Evolutionary conservation across 495 filamentous ascomycete species (phyloP).

Genomic region (Aspergillus nidulans): DNA sequence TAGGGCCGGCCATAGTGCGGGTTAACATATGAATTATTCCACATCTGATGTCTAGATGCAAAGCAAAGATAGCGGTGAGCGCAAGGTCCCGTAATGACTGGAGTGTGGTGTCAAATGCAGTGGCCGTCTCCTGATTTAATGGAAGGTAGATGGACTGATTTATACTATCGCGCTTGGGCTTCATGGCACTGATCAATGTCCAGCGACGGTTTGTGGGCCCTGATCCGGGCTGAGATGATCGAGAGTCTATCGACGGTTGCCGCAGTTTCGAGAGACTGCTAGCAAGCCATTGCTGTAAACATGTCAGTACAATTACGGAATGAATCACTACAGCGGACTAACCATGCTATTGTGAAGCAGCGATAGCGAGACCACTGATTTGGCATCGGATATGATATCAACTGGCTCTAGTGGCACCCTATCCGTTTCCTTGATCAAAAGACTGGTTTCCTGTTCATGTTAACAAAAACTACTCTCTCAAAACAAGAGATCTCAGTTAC

Average conservation of each 20-base stretch:
- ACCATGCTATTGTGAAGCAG: conserved; percentile 92
- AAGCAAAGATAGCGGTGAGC: conserved; percentile 67
- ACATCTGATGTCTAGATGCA: conserved; percentile 84
- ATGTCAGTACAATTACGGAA: conserved; percentile 14
- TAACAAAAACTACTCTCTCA: background rate
- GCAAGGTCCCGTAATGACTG: conserved; percentile 74
- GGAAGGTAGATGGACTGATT: conserved; percentile 74
- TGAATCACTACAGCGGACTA: conserved; percentile 5
- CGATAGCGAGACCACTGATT: conserved; percentile 76
- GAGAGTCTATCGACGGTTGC: conserved; percentile 45
- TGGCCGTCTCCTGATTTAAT: conserved; percentile 78
- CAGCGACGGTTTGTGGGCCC: conserved; percentile 59
- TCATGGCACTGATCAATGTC: conserved; percentile 65
- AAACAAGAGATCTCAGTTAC: conserved; percentile 23
- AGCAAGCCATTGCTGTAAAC: conserved; percentile 74
- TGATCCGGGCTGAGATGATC: conserved; percentile 33
- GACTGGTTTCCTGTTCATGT: conserved; percentile 54
- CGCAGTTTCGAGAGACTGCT: conserved; percentile 72
- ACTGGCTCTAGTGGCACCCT: conserved; percentile 60
- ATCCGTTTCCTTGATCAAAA: conserved; percentile 62
- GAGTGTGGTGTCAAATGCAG: conserved; percentile 80
- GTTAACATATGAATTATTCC: conserved; percentile 66
- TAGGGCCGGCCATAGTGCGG: conserved; percentile 44
- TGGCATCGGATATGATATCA: conserved; percentile 85
- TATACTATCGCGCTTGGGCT: conserved; percentile 49